Evolutionary conservation across 2,329 filamentous ascomycete genomes (phyloP).

Genomic region (Orbilia javanica): DNA sequence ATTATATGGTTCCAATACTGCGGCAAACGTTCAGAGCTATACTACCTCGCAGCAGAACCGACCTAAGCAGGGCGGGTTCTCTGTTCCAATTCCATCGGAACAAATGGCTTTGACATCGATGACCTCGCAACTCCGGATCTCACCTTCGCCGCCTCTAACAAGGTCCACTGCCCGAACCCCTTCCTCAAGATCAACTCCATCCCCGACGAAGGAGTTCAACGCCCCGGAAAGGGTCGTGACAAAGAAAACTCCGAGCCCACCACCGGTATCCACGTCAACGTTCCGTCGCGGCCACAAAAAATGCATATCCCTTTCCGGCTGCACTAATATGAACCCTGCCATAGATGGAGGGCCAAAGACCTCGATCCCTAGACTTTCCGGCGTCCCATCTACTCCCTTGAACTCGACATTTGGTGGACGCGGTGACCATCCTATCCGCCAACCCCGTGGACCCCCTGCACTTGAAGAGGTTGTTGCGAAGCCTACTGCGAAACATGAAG

Average conservation of each 20-base stretch:
- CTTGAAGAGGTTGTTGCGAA: slow-evolving; percentile 90
- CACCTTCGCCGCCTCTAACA: slow-evolving; percentile 9
- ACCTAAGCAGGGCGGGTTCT: slow-evolving; percentile 1
- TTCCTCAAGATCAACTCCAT: slow-evolving; percentile 39
- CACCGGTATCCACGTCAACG: slow-evolving; percentile 28
- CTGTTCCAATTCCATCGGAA: not conserved
- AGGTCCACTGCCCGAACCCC: slow-evolving; percentile 2
- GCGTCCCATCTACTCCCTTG: slow-evolving; percentile 82
- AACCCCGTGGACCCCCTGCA: slow-evolving; percentile 90
- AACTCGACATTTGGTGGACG: slow-evolving; percentile 92
- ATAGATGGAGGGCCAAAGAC: slow-evolving; percentile 71
- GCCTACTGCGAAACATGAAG: slow-evolving; percentile 92
- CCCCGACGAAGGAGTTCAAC: slow-evolving; percentile 32
- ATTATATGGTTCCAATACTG: not conserved
- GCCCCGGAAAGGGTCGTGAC: not conserved
- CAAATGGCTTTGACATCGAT: not conserved
- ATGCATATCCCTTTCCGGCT: slow-evolving; percentile 77
- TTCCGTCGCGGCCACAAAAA: slow-evolving; percentile 80
- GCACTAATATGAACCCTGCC: slow-evolving; percentile 70
- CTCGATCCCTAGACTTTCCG: slow-evolving; percentile 80
- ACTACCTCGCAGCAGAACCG: slow-evolving; percentile 19
- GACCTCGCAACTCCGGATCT: slow-evolving; percentile 23
- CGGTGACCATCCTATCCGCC: slow-evolving; percentile 92
- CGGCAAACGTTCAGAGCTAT: slow-evolving; percentile 11
- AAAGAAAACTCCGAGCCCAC: slow-evolving; percentile 52